Evolutionary conservation across 148 eudicot genomes (phyloP).

Genomic region (Rhododendron ovatum): DNA sequence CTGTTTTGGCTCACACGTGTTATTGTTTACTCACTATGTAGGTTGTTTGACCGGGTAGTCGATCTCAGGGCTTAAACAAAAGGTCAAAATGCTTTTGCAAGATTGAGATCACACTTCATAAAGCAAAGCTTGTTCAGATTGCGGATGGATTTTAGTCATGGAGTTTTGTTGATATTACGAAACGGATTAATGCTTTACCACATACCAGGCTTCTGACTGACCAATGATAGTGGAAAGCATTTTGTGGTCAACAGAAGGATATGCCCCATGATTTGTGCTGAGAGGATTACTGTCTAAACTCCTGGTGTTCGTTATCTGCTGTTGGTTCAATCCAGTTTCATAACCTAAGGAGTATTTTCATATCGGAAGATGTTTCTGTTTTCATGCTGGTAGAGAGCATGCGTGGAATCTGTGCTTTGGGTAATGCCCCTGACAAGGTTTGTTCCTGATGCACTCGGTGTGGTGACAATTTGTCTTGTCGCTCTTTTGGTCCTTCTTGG

Average conservation of each 20-base stretch:
- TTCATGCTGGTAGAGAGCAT: conserved; percentile 98
- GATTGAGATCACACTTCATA: neutral
- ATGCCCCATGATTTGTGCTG: conserved; percentile 5
- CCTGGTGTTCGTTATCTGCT: neutral
- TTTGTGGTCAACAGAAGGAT: neutral
- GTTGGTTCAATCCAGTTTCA: neutral
- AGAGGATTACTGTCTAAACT: neutral
- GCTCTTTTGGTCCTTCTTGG: conserved; percentile 58
- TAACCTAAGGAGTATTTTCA: conserved; percentile 1
- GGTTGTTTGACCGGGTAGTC: conserved; percentile 6
- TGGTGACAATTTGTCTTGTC: conserved; percentile 85
- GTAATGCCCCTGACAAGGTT: conserved; percentile 97
- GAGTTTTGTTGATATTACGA: neutral
- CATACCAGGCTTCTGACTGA: neutral
- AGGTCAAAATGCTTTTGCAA: neutral
- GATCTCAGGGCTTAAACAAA: neutral
- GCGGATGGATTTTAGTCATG: neutral
- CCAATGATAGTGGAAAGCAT: neutral
- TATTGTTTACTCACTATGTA: neutral
- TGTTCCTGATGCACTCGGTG: conserved; percentile 96
- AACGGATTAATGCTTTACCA: neutral
- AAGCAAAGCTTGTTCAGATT: neutral
- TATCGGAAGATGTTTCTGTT: conserved; percentile 31
- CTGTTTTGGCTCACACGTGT: neutral
- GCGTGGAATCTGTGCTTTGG: conserved; percentile 89